Evolutionary conservation across 1,139 yeast genomes (phyloP), one percentile per base, ranked within the genome.

Genomic region (Suhomyces panamericanus): DNA sequence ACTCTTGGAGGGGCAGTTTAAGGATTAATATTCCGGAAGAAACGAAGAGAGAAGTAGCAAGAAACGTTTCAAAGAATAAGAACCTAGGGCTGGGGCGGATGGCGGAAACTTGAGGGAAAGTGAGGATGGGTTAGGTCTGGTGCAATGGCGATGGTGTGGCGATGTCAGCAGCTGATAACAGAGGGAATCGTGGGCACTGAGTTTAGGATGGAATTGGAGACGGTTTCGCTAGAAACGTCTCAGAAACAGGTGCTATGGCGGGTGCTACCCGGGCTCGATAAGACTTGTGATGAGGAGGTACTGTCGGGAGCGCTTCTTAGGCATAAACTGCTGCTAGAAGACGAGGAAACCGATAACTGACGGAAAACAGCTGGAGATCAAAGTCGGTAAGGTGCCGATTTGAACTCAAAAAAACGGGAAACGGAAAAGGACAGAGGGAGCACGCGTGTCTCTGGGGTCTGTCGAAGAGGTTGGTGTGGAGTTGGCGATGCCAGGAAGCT

Each of bases 11-110:
- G 34, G 44, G 39, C 32, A 35, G 46, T 48, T 44, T 26, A 43
- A 40, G 41, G 49, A 54, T 49, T 55, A 52, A 52, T 55, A 55
- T 46, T 51, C 48, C 37, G 30, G 53, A 52, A 60, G 75, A 70
- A 69, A 68, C 76, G 75, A 67, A 59, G 67, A 70, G 75, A 72
- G 76, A 70, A 71, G 77, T 70, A 69, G 73, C 76, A 69, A 72
- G 75, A 71, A 69, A 76, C 78, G 77, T 69, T 66, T 64, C 75
- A 67, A 67, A 48, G 45, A 48, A 43, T 54, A 49, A 41, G 49
- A 48, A 49, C 49, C 38, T 46, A 47, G 31, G 39, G 26, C 7
- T 32, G 32, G 24, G 11, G 11, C 14, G 32, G 30, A 24, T 32
- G 15, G 9, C 14, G 4, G 27, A 20, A n/a, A 13, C 8, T 7